Conservation (phyloP, 495 filamentous ascomycete species). For the Penicillium cataractarum region DNA sequence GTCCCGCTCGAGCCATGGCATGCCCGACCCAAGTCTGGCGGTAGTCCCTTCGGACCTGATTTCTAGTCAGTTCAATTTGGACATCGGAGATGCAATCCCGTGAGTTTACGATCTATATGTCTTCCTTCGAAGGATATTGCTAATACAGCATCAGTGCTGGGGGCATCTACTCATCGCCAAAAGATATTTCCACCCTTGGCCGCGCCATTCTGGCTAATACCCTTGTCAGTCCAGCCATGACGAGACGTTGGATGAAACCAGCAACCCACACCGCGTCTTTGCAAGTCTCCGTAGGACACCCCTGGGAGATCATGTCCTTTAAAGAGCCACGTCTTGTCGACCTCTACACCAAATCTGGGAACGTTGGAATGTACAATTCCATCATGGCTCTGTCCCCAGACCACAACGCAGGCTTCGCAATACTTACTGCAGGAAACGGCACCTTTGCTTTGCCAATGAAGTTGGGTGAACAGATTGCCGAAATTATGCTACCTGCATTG, state of each 20-base stretch:
- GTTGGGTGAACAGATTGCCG: slow-evolving; percentile 37
- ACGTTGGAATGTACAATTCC: slow-evolving; percentile 48
- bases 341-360: slow-evolving; percentile 58
- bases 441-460: slow-evolving; percentile 15
- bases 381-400: slow-evolving; percentile 51
- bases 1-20: slow-evolving; percentile 35
- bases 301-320: slow-evolving; percentile 55
- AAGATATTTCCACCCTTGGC: slow-evolving; percentile 54
- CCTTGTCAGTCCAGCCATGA: slow-evolving; percentile 46
- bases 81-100: slow-evolving; percentile 46
- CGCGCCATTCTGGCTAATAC: slow-evolving; percentile 55
- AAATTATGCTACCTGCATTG: slow-evolving; percentile 42
- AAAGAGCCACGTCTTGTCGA: slow-evolving; percentile 37
- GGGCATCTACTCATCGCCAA: slow-evolving; percentile 57
- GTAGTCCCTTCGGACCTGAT: slow-evolving; percentile 43
- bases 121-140: background rate
- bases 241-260: slow-evolving; percentile 61
- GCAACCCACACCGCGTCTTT: slow-evolving; percentile 48
- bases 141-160: slow-evolving; percentile 42
- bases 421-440: slow-evolving; percentile 45
- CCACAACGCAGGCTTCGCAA: slow-evolving; percentile 53
- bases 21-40: slow-evolving; percentile 30
- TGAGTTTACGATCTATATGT: slow-evolving; percentile 24
- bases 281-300: slow-evolving; percentile 50
- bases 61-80: slow-evolving; percentile 35